Evolutionary conservation across 441 rosid genomes (phyloP), one percentile per base, ranked within the genome.

Genomic region (Jatropha multifida): DNA sequence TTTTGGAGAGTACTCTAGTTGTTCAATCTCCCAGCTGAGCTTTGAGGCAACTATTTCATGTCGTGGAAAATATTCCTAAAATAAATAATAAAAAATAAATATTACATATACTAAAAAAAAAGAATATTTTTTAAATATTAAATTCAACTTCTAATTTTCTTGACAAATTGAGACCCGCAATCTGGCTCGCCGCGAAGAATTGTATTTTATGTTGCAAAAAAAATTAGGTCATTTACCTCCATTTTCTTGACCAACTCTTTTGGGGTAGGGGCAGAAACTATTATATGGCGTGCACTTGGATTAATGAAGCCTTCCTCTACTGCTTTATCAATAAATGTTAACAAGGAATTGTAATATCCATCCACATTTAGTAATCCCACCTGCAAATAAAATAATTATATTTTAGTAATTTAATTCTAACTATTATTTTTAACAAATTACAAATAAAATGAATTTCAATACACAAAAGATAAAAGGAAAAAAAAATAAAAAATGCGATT

Each of bases 301-400:
- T 79, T 48, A 42, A 95, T 88, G 81, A 95, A 95, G 5, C 96
- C 98, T 85, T 92, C 97, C 82, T 94, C 98, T 15, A 94, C 97
- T 59, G 98, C 98, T 71, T 88, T 88, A 83, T 94, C 98, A 49
- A 94, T 84, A 79, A 94, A 94, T 40, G 94, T 84, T 75, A 94
- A 74, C 77, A 94, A 73, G 2, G 93, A 88, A 81, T 92, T 88
- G 87, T 92, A 94, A 69, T 87, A 94, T 18, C 96, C 98, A 77
- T 94, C 97, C 55, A 94, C 98, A 42, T 94, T 94, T 80, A 94
- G 76, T 77, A 94, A 77, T 74, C 98, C 98, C 74, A 94, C 98
- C 98, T 94, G 69, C 82, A 81, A 73, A 71, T 3, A 14, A 4
- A 54, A 54, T 0, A 52, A 15, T 11, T 32, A 32, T 32, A 14